Evolutionary conservation across 768 basidiomycete species (phyloP), one percentile per base, ranked within the genome.

Genomic region (Neoboletus magnificus): DNA sequence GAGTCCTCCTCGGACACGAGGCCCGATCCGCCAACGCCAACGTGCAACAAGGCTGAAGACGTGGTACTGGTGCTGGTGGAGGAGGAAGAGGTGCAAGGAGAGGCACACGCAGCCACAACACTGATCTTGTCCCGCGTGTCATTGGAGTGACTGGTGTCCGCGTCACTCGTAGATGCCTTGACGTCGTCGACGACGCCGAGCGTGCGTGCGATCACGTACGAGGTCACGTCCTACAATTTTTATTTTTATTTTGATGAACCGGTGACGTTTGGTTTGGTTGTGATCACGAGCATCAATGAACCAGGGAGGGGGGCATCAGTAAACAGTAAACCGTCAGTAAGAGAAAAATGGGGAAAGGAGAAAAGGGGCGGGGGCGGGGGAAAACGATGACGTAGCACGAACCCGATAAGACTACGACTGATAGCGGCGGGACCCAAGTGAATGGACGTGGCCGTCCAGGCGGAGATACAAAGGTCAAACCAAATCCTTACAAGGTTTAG

Each of bases 181-280:
- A 85, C 83, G 56, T 82, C 81, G 70, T 90, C 89, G 59, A 89
- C 80, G 50, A 89, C 79, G 33, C 89, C 90, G 48, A 93, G 78
- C 7, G 89, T 91, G 55, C 90, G 85, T 13, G 87, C 91, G 66
- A 93, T 88, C 54, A 85, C 82, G 63, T 92, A 93, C 20, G 91
- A 89, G 3, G 83, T 76, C 52, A 92, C 82, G 68, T 93, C 90
- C 90, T 92, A 36, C 20, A 27, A 48, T 50, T 12, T 42, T 13
- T n/a, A n/a, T n/a, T n/a, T n/a, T n/a, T n/a, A n/a, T n/a, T n/a
- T n/a, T n/a, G n/a, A n/a, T n/a, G n/a, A n/a, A n/a, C n/a, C n/a
- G n/a, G 57, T 37, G 42, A 33, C 45, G 33, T 56, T n/a, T 45
- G 36, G 25, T 43, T 32, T 20, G 48, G 46, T 39, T 8, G 49